phyloP scores from a whole-genome alignment of 2,329 filamentous ascomycete species.

The Chrysoporthe cubensis region DNA sequence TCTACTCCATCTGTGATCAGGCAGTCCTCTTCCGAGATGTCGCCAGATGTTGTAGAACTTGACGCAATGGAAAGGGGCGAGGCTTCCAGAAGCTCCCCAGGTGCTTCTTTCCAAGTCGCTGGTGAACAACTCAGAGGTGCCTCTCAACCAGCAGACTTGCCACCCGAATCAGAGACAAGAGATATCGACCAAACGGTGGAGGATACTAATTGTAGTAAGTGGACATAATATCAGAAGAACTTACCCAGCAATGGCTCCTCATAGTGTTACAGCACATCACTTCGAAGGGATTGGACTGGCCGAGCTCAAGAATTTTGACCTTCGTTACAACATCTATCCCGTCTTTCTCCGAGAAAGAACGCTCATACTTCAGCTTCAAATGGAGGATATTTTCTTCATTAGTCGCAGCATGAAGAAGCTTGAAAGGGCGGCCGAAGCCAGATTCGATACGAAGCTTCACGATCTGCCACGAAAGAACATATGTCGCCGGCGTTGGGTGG shows the following conservation, averaged over 20 bases:
- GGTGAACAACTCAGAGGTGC: not conserved
- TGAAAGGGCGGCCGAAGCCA: conserved; percentile 1
- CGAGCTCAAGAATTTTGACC: not conserved
- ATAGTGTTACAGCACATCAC: not conserved
- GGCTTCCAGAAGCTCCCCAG: not conserved
- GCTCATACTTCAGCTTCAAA: not conserved
- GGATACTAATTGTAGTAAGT: not conserved
- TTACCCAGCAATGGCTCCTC: not conserved
- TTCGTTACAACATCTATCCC: conserved; percentile 16
- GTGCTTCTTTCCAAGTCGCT: not conserved
- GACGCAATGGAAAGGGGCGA: conserved; percentile 7
- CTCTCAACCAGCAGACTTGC: not conserved
- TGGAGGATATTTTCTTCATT: not conserved
- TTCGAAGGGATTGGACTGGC: not conserved
- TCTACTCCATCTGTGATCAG: not conserved
- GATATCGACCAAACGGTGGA: too few relatives aligned
- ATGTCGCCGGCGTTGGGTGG: not conserved
- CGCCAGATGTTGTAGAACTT: not conserved
- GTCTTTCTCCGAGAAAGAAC: not conserved
- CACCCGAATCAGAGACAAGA: not conserved
- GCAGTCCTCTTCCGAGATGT: not conserved
- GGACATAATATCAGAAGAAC: not conserved
- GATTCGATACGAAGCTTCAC: not conserved
- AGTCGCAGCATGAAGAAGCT: not conserved
- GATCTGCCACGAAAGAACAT: not conserved